Percentiles rank a stretch among this genome's conserved stretches.
Evolutionary conservation across 495 filamentous ascomycete species (phyloP).

Genomic region (Xylaria bambusicola): DNA sequence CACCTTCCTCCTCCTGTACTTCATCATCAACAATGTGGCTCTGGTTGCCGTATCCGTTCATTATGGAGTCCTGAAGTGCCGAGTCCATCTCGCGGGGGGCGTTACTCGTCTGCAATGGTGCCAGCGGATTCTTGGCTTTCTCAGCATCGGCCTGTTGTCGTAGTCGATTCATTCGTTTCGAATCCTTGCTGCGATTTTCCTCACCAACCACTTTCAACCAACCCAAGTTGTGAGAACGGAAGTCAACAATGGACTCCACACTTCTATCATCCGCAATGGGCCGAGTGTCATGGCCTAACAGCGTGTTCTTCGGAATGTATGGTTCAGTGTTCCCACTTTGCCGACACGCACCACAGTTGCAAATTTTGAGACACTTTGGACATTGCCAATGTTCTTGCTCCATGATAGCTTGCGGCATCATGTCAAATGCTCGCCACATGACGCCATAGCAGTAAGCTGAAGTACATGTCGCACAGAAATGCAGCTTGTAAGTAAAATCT

Average conservation of each 20-base stretch:
- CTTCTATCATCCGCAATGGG: slow-evolving; percentile 87
- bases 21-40: slow-evolving; percentile 26
- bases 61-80: slow-evolving; percentile 35
- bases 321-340: slow-evolving; percentile 50
- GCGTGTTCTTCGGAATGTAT: slow-evolving; percentile 78
- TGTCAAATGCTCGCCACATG: slow-evolving; percentile 85
- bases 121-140: slow-evolving; percentile 47
- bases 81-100: slow-evolving; percentile 37
- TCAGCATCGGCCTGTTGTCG: slow-evolving; percentile 54
- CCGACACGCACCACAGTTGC: slow-evolving; percentile 80
- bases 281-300: slow-evolving; percentile 86
- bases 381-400: slow-evolving; percentile 80
- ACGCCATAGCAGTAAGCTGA: slow-evolving; percentile 84
- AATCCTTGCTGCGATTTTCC: slow-evolving; percentile 50
- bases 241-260: slow-evolving; percentile 83
- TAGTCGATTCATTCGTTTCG: slow-evolving; percentile 52
- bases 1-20: neutral
- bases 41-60: slow-evolving; percentile 39
- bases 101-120: slow-evolving; percentile 29
- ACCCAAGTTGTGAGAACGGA: slow-evolving; percentile 75
- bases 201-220: slow-evolving; percentile 66
- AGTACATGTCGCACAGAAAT: slow-evolving; percentile 71
- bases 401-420: slow-evolving; percentile 77
- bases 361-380: slow-evolving; percentile 79
- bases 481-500: slow-evolving; percentile 79